Percentiles rank a stretch among this genome's conserved stretches.
Conservation (phyloP, 345 rosid genomes). For the Aurinia saxatilis region DNA sequence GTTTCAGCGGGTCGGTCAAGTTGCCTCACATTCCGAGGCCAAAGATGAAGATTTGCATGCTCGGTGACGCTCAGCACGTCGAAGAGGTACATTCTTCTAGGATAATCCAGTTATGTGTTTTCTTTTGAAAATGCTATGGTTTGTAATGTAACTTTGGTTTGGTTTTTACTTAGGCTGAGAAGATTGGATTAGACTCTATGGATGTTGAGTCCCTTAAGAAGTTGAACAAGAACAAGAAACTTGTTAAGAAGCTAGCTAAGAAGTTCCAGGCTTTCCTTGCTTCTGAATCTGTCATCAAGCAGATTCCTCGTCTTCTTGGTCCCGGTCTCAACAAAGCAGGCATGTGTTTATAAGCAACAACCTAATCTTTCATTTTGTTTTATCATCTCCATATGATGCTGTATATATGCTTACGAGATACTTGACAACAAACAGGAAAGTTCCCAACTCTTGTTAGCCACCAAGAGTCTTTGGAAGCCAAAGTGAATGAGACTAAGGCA, state of each 20-base stretch:
- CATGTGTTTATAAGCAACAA: slow-evolving; percentile 26
- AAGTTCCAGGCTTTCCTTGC: slow-evolving; percentile 74
- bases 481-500: slow-evolving; percentile 76
- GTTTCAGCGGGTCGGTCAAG: slow-evolving; percentile 90
- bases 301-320: slow-evolving; percentile 79
- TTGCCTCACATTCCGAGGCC: slow-evolving; percentile 92
- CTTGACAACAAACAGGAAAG: slow-evolving; percentile 44
- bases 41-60: slow-evolving; percentile 94
- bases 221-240: slow-evolving; percentile 72
- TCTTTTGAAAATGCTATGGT: not conserved
- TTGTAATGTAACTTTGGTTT: not conserved
- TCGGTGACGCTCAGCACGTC: slow-evolving; percentile 92
- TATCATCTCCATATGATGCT: not conserved
- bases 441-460: slow-evolving; percentile 73
- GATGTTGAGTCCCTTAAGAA: slow-evolving; percentile 72
- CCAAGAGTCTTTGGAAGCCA: slow-evolving; percentile 65
- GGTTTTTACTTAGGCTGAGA: slow-evolving; percentile 49
- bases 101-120: not conserved
- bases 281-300: slow-evolving; percentile 77
- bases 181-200: slow-evolving; percentile 61
- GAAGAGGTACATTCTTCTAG: slow-evolving; percentile 50
- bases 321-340: slow-evolving; percentile 94
- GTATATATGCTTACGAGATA: not conserved
- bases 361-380: not conserved
- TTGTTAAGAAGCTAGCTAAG: slow-evolving; percentile 80